Conservation (phyloP, 129 eudicot genomes). For the Flaveria trinervia region DNA sequence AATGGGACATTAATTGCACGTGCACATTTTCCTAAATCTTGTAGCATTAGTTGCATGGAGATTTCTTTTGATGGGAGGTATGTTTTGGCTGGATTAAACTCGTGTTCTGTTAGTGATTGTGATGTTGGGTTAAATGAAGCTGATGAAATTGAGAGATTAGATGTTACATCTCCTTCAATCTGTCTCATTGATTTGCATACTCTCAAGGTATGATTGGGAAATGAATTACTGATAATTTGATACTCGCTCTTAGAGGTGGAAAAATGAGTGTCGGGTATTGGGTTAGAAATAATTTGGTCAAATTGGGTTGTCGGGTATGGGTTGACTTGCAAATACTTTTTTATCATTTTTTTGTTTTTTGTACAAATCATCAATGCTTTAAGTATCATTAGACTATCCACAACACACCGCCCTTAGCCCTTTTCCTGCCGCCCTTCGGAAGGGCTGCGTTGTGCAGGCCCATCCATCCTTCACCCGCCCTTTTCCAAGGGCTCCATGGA, state of each 20-base stretch:
- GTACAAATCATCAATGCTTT: neutral
- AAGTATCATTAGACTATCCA: neutral
- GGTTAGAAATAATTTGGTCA: neutral
- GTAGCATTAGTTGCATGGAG: slow-evolving; percentile 75
- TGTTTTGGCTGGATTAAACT: slow-evolving; percentile 69
- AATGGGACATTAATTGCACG: slow-evolving; percentile 65
- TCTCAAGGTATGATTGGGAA: slow-evolving; percentile 51
- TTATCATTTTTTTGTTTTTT: neutral
- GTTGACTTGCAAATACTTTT: neutral
- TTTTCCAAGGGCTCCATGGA: no score
- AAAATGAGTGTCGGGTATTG: neutral
- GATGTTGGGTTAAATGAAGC: slow-evolving; percentile 22
- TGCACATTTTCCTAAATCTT: slow-evolving; percentile 54
- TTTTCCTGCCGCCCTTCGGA: no score
- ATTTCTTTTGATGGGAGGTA: slow-evolving; percentile 70
- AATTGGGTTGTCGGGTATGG: neutral
- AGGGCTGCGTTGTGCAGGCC: no score
- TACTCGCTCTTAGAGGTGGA: neutral
- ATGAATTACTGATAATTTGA: slow-evolving; percentile 3
- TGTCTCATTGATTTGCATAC: slow-evolving; percentile 74
- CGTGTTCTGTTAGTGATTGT: slow-evolving; percentile 42
- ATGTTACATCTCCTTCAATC: slow-evolving; percentile 65
- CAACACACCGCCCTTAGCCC: no score
- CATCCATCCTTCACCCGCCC: no score
- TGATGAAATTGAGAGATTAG: slow-evolving; percentile 40